phyloP scores from a whole-genome alignment of 2,329 filamentous ascomycete genomes.

The Scopulariopsis brevicaulis region DNA sequence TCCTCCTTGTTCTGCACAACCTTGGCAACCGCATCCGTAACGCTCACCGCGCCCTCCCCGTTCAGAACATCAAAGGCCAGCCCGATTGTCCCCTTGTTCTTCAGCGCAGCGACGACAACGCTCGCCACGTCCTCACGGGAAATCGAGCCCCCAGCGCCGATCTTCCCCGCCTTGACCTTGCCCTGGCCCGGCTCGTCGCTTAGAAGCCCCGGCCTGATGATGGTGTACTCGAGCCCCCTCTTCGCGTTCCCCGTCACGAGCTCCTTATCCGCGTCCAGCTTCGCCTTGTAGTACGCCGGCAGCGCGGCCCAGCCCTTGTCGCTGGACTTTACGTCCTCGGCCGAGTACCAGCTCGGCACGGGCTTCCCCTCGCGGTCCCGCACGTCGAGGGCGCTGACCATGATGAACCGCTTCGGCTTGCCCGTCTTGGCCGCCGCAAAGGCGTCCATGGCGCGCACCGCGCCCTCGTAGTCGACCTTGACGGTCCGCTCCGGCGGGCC shows the following conservation, averaged over 20 bases:
- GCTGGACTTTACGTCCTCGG: slow-evolving; percentile 21
- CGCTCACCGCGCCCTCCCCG: slow-evolving; percentile 18
- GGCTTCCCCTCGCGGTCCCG: slow-evolving; percentile 23
- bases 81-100: slow-evolving; percentile 25
- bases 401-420: slow-evolving; percentile 27
- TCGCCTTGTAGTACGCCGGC: slow-evolving; percentile 26
- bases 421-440: slow-evolving; percentile 20
- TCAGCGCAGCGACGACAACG: slow-evolving; percentile 25
- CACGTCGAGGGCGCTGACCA: slow-evolving; percentile 31
- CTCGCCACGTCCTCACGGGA: slow-evolving; percentile 31
- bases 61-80: slow-evolving; percentile 28
- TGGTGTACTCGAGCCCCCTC: slow-evolving; percentile 29
- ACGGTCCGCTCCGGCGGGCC: slow-evolving; percentile 25
- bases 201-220: slow-evolving; percentile 27
- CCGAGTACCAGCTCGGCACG: slow-evolving; percentile 29
- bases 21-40: slow-evolving; percentile 23
- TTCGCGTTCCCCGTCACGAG: slow-evolving; percentile 23
- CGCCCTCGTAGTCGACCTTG: slow-evolving; percentile 31
- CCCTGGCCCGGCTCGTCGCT: slow-evolving; percentile 23
- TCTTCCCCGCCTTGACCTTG: slow-evolving; percentile 27
- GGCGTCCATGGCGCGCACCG: slow-evolving; percentile 32
- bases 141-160: slow-evolving; percentile 22
- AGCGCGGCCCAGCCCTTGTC: slow-evolving; percentile 25
- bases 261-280: slow-evolving; percentile 26
- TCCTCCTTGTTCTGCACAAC: slow-evolving; percentile 22